Evolutionary conservation across 805 yeast genomes (phyloP).

Genomic region (Candida xyloterini): DNA sequence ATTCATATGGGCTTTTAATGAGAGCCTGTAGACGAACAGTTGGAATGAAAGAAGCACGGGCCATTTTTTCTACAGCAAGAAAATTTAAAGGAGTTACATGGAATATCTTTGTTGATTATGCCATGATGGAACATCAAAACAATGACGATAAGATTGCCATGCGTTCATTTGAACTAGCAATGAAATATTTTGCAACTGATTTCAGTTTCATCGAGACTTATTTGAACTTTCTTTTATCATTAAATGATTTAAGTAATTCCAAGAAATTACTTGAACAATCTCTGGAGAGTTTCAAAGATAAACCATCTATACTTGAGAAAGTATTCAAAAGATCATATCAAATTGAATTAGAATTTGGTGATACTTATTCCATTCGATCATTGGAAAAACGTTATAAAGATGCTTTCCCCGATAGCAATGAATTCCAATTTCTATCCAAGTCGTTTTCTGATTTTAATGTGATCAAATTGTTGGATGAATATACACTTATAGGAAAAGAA

Average conservation of each 20-base stretch:
- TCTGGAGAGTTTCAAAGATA: slow-evolving; percentile 48
- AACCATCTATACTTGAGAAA: slow-evolving; percentile 39
- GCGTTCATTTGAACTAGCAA: slow-evolving; percentile 75
- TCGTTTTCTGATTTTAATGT: slow-evolving; percentile 31
- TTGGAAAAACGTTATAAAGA: slow-evolving; percentile 66
- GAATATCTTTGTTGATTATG: slow-evolving; percentile 79
- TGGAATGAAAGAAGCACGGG: slow-evolving; percentile 57
- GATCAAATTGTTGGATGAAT: slow-evolving; percentile 34
- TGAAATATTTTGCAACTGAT: slow-evolving; percentile 48
- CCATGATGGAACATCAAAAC: slow-evolving; percentile 71
- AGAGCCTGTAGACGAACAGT: slow-evolving; percentile 59
- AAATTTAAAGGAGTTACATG: slow-evolving; percentile 60
- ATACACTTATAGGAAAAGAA: slow-evolving; percentile 14
- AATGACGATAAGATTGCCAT: slow-evolving; percentile 66
- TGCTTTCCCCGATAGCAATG: slow-evolving; percentile 59
- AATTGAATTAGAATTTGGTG: slow-evolving; percentile 70
- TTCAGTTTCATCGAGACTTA: slow-evolving; percentile 67
- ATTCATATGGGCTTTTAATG: slow-evolving; percentile 68
- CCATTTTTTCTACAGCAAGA: slow-evolving; percentile 67
- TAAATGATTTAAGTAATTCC: slow-evolving; percentile 67
- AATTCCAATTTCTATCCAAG: slow-evolving; percentile 22
- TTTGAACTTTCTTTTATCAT: slow-evolving; percentile 64
- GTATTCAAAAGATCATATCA: slow-evolving; percentile 58
- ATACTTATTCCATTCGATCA: slow-evolving; percentile 59
- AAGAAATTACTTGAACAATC: slow-evolving; percentile 82